Base-by-base conservation (phyloP, 768 basidiomycete genomes). In the Pisolithus marmoratus region DNA sequence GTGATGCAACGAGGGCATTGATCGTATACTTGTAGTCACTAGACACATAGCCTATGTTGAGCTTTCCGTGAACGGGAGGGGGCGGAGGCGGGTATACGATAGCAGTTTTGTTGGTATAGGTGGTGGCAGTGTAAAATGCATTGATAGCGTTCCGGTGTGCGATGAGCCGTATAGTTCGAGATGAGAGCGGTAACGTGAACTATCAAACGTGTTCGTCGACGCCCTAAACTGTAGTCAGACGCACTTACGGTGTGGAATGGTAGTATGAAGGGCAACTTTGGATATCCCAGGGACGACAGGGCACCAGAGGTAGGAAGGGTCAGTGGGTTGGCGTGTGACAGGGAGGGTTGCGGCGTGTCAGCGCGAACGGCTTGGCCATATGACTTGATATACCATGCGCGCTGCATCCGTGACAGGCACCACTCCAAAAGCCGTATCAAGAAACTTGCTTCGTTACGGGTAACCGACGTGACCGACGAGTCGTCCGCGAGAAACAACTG, bases 1-100 rank as follows among this genome's bases (percentile, higher is more conserved):
- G 48, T 11, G 31, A 31, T 15, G 31, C 23, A 24, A 43, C 8
- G 19, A 19, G 5, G n/a, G 46, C 26, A 31, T 11, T 48, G 37
- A 24, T 38, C 45, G 59, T 71, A 40, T 50, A 77, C 75, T 67
- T 72, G 22, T 78, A 70, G 54, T 79, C 78, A 34, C 73, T 71
- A 0, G 75, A 76, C 40, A 79, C 66, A 59, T 79, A 79, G 17
- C 75, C 78, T 50, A 79, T 51, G 50, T 78, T 77, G 49, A 80
- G 54, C 54, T 65, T 68, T 31, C 71, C 70, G 37, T 53, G 46
- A 3, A 67, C 50, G 2, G 78, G 78, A 5, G 75, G 74, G 2
- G 67, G 63, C 0, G 73, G 73, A 5, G 78, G 70, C 0, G 75
- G 76, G 17, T 72, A 60, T 63, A 75, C 65, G 49, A 57, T 48